Evolutionary conservation across 2,329 filamentous ascomycete genomes (phyloP).

Genomic region (Fusarium denticulatum): DNA sequence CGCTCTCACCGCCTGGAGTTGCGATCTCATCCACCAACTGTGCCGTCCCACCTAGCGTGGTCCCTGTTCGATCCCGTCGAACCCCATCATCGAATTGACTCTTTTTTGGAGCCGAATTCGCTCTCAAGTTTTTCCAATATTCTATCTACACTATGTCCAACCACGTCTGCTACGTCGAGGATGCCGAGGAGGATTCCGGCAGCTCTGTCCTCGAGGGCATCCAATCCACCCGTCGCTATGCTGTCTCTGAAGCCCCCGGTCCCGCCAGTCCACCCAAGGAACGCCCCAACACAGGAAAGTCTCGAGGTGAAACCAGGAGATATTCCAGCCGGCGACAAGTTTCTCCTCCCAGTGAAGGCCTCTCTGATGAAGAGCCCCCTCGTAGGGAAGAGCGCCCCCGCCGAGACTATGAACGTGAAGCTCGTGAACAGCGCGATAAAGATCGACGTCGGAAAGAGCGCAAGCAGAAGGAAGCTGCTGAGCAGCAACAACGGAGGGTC

Average conservation of each 20-base stretch:
- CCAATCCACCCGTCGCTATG: constrained; percentile 56
- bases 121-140: constrained; percentile 30
- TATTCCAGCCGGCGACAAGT: constrained; percentile 48
- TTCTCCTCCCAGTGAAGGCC: constrained; percentile 47
- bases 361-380: constrained; percentile 57
- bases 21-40: constrained; percentile 36
- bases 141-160: constrained; percentile 54
- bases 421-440: constrained; percentile 38
- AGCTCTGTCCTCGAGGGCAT: constrained; percentile 54
- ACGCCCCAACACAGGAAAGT: constrained; percentile 62
- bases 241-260: constrained; percentile 57
- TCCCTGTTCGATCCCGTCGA: constrained; percentile 41
- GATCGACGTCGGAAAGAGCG: constrained; percentile 45
- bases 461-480: constrained; percentile 39
- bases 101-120: constrained; percentile 36
- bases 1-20: constrained; percentile 35
- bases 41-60: constrained; percentile 45
- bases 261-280: constrained; percentile 57
- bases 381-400: constrained; percentile 46
- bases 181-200: constrained; percentile 62
- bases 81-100: constrained; percentile 33
- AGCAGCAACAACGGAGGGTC: constrained; percentile 38
- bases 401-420: constrained; percentile 45
- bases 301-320: constrained; percentile 53
- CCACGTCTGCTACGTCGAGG: constrained; percentile 59